A percentile compares a stretch with the other conserved stretches of the same genome.
Conservation (phyloP, 2,329 filamentous ascomycete species). For the Monilinia laxa region DNA sequence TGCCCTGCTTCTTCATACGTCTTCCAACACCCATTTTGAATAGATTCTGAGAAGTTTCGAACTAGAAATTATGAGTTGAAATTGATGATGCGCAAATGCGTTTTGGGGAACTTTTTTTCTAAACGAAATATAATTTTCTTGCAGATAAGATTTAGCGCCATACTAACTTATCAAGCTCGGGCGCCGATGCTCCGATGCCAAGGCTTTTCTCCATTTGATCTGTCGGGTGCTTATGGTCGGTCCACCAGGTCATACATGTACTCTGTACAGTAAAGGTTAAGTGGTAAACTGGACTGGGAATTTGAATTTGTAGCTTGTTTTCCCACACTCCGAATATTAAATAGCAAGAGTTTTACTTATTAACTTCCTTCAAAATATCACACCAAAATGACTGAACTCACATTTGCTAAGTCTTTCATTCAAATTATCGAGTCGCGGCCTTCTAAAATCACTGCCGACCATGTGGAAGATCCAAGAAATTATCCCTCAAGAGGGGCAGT, state of each 20-base stretch:
- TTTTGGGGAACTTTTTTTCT: slow-evolving; percentile 29
- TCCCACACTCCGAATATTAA: neutral
- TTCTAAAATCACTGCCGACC: slow-evolving; percentile 79
- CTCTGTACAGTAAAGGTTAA: neutral
- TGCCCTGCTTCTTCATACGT: slow-evolving; percentile 94
- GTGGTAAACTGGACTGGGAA: neutral
- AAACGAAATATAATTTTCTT: slow-evolving; percentile 27
- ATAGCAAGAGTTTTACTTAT: neutral
- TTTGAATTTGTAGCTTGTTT: slow-evolving; percentile 5
- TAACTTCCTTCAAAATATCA: neutral
- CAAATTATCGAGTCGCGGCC: slow-evolving; percentile 74
- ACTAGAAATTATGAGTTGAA: slow-evolving; percentile 22
- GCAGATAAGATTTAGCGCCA: slow-evolving; percentile 33
- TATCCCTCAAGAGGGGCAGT: slow-evolving; percentile 78
- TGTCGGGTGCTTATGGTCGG: neutral
- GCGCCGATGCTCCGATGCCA: slow-evolving; percentile 27
- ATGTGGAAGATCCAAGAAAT: slow-evolving; percentile 80
- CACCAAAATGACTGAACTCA: slow-evolving; percentile 71
- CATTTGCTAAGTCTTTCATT: slow-evolving; percentile 84
- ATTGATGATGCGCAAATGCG: slow-evolving; percentile 20
- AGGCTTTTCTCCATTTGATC: slow-evolving; percentile 14
- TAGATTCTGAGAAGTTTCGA: slow-evolving; percentile 8
- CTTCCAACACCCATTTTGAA: slow-evolving; percentile 80
- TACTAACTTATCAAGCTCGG: slow-evolving; percentile 22
- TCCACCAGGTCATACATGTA: neutral